A percentile compares a stretch with the other conserved stretches of the same genome.
Evolutionary conservation across 345 rosid species (phyloP).

Genomic region (Eucalyptus marginata): DNA sequence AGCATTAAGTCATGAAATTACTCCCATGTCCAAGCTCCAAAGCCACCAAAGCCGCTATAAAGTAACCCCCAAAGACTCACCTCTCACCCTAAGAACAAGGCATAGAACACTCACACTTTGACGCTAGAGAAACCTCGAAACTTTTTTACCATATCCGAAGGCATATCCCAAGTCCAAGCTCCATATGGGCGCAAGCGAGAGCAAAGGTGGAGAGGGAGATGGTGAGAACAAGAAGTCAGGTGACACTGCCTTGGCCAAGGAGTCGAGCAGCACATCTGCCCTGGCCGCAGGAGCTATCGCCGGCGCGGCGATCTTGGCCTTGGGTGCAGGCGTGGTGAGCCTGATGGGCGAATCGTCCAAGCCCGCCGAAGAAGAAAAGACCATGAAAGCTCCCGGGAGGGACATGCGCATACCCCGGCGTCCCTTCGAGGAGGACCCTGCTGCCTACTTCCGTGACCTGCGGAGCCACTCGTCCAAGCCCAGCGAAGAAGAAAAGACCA

Average conservation of each 20-base stretch:
- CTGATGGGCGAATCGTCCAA: not conserved
- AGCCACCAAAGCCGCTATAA: not conserved
- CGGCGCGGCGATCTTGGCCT: not conserved
- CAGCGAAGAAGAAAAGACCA: not conserved
- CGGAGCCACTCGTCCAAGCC: not conserved
- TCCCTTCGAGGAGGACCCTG: not conserved
- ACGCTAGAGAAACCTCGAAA: not conserved
- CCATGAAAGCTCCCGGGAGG: conserved; percentile 8
- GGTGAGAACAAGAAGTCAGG: not conserved
- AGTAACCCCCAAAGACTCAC: not conserved
- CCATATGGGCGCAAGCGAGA: not conserved
- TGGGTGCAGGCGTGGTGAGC: not conserved
- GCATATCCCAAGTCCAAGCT: not conserved
- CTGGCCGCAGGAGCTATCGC: not conserved
- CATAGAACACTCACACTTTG: not conserved
- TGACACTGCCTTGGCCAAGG: not conserved
- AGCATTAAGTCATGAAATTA: not conserved
- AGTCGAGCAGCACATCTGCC: not conserved
- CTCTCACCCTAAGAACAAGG: not conserved
- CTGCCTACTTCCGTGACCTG: not conserved
- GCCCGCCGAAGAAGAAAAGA: not conserved
- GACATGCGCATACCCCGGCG: not conserved
- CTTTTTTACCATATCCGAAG: not conserved
- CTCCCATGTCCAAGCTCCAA: not conserved
- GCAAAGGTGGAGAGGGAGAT: not conserved